A percentile compares a stretch with the other conserved stretches of the same genome.
phyloP scores from a whole-genome alignment of 2,329 filamentous ascomycete genomes.

The Lachnellula cervina region DNA sequence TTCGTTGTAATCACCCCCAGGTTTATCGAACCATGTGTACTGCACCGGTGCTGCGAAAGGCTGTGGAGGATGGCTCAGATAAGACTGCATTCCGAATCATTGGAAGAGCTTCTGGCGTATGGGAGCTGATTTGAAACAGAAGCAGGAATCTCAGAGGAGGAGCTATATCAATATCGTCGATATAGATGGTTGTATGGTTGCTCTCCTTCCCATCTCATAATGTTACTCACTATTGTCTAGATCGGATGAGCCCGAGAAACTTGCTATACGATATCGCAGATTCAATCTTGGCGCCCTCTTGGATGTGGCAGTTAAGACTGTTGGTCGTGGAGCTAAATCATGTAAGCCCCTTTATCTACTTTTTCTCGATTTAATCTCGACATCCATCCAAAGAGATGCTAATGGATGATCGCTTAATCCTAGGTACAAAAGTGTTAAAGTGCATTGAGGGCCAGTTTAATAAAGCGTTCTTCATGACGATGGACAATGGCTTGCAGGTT shows the following conservation, averaged over 20 bases:
- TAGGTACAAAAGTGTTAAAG: constrained; percentile 18
- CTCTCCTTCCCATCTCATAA: background rate
- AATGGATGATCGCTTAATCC: constrained; percentile 4
- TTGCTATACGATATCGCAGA: constrained; percentile 26
- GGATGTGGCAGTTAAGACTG: constrained; percentile 13
- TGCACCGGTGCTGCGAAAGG: constrained; percentile 15
- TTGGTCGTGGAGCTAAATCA: constrained; percentile 11
- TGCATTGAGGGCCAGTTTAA: constrained; percentile 19
- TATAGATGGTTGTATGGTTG: constrained; percentile 27
- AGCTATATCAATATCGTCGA: constrained; percentile 27
- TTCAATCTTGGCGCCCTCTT: constrained; percentile 27
- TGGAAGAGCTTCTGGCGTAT: background rate
- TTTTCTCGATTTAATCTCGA: background rate
- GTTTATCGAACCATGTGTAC: constrained; percentile 10
- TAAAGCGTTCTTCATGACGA: constrained; percentile 20
- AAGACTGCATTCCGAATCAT: constrained; percentile 4
- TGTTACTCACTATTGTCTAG: constrained; percentile 16
- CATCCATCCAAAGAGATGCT: background rate
- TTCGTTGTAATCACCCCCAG: constrained; percentile 7
- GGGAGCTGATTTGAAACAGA: constrained; percentile 1
- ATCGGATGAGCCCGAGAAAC: constrained; percentile 24
- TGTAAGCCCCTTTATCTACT: constrained; percentile 10
- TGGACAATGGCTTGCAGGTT: constrained; percentile 20
- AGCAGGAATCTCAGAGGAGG: constrained; percentile 18
- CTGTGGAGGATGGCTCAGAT: constrained; percentile 12